Percentiles rank a stretch among this genome's conserved stretches.
These are phyloP conservation scores for Babesia caballi DNA, from an alignment of 169 alveolate species.

Conservation along the genomic window DNA sequence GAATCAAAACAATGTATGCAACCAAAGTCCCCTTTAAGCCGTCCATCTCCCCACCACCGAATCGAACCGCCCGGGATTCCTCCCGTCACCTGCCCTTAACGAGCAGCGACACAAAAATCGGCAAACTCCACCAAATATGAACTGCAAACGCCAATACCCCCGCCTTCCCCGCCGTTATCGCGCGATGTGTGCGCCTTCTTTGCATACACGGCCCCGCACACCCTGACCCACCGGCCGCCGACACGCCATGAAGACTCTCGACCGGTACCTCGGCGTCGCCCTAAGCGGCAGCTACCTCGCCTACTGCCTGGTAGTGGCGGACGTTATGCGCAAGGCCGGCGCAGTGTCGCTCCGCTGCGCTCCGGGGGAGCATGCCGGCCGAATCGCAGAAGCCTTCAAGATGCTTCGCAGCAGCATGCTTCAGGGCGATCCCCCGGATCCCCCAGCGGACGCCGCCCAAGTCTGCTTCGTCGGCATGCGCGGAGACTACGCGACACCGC, in stretches of 20 bases:
- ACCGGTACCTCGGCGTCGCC: slow-evolving; percentile 51
- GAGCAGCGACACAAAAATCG: not conserved
- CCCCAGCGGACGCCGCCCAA: not conserved
- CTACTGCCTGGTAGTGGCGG: slow-evolving; percentile 45
- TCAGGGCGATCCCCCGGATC: not conserved
- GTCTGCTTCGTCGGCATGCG: slow-evolving; percentile 46
- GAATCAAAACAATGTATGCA: not conserved
- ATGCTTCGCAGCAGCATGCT: slow-evolving; percentile 24
- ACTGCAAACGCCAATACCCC: not conserved
- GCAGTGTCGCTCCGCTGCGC: slow-evolving; percentile 23
- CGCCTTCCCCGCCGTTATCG: not conserved
- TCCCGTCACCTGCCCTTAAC: too few species aligned
- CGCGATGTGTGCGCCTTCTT: not conserved
- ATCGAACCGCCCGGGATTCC: too few species aligned
- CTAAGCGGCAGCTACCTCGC: slow-evolving; percentile 34
- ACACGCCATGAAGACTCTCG: not conserved
- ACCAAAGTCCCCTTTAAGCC: not conserved
- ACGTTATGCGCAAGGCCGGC: slow-evolving; percentile 41
- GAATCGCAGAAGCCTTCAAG: slow-evolving; percentile 25
- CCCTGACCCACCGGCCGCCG: not conserved
- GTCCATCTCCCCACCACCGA: not conserved
- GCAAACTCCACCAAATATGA: too few species aligned
- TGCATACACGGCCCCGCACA: not conserved
- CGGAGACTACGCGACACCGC: slow-evolving; percentile 12
- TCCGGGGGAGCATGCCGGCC: slow-evolving; percentile 12